Base-by-base conservation (phyloP, 257 asterid species). In the Echium plantagineum region DNA sequence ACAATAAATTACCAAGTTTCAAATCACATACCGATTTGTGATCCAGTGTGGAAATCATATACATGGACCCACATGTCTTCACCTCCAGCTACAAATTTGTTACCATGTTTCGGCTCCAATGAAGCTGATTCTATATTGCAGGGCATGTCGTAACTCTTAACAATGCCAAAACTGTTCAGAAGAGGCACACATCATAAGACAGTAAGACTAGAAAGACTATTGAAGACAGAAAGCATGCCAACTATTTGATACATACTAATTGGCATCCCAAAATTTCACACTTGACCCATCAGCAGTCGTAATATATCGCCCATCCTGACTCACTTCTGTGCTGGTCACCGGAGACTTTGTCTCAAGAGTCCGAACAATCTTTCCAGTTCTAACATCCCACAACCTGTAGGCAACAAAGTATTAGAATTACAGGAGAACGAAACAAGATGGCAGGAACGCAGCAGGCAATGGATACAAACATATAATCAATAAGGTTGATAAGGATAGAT, bases 1-100 rank as follows among this genome's bases (percentile, higher is more conserved):
- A 30, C 48, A 21, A 0, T 22, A 21, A 3, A 3, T 24, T 12
- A 61, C 53, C 16, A 15, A 55, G 46, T 28, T n/a, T 53, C 26
- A 53, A 35, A 35, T 35, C 46, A 22, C 82, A 58, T 67, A 93
- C 97, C 99, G 21, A 93, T 71, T 81, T 89, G 94, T 32, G 63
- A 84, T 32, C 99, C 96, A 0, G 94, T 84, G 74, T 84, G 83
- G 63, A 93, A 93, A 81, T 93, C 96, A 52, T 82, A 89, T 35
- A 86, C 76, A 59, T 74, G 97, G 74, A 93, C 75, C 99, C 99
- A 89, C 96, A 89, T 73, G 77, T 93, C 99, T 78, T 89, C 97
- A 66, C 99, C 98, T 62, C 96, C 95, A 68, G 91, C 95, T 60
- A 91, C 67, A 76, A 87, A 91, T 77, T 77, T 91, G 70, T 87